Evolutionary conservation across 108 stramenopile genomes (phyloP), one percentile per base, ranked within the genome.

Genomic region (Nitzschia sp.): DNA sequence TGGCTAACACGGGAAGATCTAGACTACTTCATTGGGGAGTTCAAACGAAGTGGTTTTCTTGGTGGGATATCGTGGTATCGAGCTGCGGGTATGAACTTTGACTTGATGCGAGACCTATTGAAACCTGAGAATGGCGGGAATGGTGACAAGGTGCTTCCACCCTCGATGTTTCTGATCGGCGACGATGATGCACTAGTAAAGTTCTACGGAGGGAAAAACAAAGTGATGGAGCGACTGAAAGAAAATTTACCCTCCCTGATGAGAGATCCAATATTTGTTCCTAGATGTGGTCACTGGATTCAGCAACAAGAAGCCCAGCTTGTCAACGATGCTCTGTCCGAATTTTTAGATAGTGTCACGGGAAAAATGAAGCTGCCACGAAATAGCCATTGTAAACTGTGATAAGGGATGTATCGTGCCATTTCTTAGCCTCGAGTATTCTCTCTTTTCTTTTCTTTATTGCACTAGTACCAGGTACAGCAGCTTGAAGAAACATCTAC

Each of bases 221-320:
- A 22, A 45, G 35, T 66, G 4, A 45, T n/a, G 1, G 25, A 54
- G 25, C 58, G 58, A n/a, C 25, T 52, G 16, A 17, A 52, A 48
- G 57, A 47, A 38, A 32, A 60, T 57, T 47, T 68, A 19, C 26
- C 46, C 13, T 27, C 38, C 17, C 32, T 66, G 32, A 66, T 25
- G 2, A 19, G 64, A 1, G 27, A 56, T 6, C 59, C 58, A 2
- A 46, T 69, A 4, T 56, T 71, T 35, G 21, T 73, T 27, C 55
- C 55, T 3, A 53, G 38, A 45, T 63, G 54, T 34, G 66, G 73
- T 38, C 73, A 75, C 41, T 75, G 73, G 73, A 58, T 75, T 58
- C 73, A 75, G 32, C 58, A 60, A 50, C 58, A 75, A 22, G 32
- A n/a, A 13, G 16, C 17, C 4, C 11, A 55, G 23, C 45, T 23